These are phyloP conservation scores for Stereum hirsutum DNA, from an alignment of 1,284 basidiomycete species.

Conservation along the genomic window DNA sequence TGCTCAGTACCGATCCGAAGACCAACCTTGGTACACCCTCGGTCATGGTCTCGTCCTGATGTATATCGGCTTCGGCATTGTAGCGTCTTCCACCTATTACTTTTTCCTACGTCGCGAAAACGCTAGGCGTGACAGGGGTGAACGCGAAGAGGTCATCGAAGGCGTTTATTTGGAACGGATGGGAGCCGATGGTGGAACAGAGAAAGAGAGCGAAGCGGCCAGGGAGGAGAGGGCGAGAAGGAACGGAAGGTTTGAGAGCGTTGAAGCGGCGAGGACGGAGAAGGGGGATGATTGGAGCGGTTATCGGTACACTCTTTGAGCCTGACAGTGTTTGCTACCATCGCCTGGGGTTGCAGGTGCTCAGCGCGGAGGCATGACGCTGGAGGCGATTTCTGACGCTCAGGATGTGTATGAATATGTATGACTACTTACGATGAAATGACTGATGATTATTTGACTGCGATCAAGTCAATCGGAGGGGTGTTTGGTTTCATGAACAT, in stretches of 20 bases:
- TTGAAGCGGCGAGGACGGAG: slow-evolving; percentile 28
- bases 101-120: slow-evolving; percentile 52
- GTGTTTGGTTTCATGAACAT: no score
- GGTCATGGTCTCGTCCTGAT: slow-evolving; percentile 62
- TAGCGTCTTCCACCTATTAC: slow-evolving; percentile 37
- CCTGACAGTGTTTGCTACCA: no score
- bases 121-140: slow-evolving; percentile 49
- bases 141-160: slow-evolving; percentile 61
- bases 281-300: slow-evolving; percentile 41
- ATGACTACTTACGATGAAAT: no score
- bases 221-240: neutral
- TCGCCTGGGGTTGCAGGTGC: no score
- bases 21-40: slow-evolving; percentile 63
- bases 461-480: no score
- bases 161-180: slow-evolving; percentile 27
- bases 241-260: slow-evolving; percentile 29
- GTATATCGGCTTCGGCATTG: slow-evolving; percentile 59
- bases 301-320: slow-evolving; percentile 30
- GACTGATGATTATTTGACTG: no score
- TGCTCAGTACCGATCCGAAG: slow-evolving; percentile 58
- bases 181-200: slow-evolving; percentile 5
- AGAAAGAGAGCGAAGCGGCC: slow-evolving; percentile 11
- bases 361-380: no score
- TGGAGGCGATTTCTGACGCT: no score
- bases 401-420: no score